These are phyloP conservation scores for Geotrichum armillariae DNA, from an alignment of 1,139 yeast genomes.

Conservation along the genomic window DNA sequence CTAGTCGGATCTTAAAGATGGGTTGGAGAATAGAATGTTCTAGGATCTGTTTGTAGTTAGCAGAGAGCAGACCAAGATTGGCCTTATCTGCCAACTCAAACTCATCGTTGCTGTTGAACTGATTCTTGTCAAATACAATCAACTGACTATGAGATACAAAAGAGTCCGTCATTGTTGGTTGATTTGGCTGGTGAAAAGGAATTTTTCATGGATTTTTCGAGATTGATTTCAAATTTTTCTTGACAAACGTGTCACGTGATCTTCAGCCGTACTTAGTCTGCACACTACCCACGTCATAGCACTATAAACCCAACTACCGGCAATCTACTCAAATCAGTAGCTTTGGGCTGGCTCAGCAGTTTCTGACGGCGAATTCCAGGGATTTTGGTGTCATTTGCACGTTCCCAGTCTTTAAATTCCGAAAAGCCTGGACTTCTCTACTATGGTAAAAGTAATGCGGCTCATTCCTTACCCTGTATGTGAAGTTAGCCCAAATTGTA, in stretches of 20 bases:
- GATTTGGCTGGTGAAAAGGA: background rate
- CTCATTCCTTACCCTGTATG: too few species aligned
- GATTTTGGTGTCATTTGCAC: too few species aligned
- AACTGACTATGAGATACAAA: slow-evolving; percentile 17
- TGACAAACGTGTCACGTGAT: background rate
- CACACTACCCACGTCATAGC: too few species aligned
- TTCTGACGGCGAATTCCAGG: too few species aligned
- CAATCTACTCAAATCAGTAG: too few species aligned
- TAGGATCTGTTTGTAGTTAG: slow-evolving; percentile 13
- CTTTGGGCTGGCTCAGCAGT: too few species aligned
- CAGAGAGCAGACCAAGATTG: slow-evolving; percentile 11
- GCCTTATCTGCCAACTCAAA: slow-evolving; percentile 1
- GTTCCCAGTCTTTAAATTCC: too few species aligned
- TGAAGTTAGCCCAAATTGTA: too few species aligned
- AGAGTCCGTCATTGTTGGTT: slow-evolving; percentile 6
- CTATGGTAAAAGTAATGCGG: too few species aligned
- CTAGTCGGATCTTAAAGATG: slow-evolving; percentile 11
- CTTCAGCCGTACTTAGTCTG: too few species aligned
- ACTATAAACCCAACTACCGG: too few species aligned
- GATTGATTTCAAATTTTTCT: background rate
- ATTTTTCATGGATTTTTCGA: background rate
- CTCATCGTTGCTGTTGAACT: background rate
- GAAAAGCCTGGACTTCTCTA: too few species aligned
- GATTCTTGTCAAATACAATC: slow-evolving; percentile 17
- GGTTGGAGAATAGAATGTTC: slow-evolving; percentile 9